Conservation (phyloP, 306 rosid genomes). For the Aeschynomene evenia region DNA sequence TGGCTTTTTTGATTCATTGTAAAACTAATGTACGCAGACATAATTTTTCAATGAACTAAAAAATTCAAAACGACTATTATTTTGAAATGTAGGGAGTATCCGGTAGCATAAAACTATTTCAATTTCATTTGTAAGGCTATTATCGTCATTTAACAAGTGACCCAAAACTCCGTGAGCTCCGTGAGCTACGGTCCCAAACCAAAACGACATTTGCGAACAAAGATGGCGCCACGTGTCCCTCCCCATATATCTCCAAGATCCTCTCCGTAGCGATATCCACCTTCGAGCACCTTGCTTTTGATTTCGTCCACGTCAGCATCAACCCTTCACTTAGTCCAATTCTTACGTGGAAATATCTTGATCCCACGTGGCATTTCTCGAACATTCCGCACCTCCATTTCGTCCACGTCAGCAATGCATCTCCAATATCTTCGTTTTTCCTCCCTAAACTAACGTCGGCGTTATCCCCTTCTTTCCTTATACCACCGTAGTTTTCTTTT, state of each 20-base stretch:
- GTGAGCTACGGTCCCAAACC: background rate
- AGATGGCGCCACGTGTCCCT: conserved; percentile 41
- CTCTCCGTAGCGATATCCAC: conserved; percentile 3
- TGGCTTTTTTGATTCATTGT: no score
- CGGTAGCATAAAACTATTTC: background rate
- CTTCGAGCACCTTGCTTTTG: conserved; percentile 50
- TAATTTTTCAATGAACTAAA: no score
- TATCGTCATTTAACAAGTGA: background rate
- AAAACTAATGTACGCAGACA: no score
- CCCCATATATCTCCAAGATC: conserved; percentile 45
- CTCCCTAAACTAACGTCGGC: conserved; percentile 30
- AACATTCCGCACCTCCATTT: conserved; percentile 50
- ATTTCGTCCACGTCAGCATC: conserved; percentile 51
- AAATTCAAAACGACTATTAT: no score
- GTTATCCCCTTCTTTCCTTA: conserved; percentile 22
- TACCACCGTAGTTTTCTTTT: background rate
- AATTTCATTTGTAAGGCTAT: background rate
- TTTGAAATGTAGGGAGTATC: no score
- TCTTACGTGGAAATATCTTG: conserved; percentile 58
- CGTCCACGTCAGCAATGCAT: conserved; percentile 48
- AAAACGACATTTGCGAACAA: background rate
- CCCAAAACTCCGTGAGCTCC: background rate
- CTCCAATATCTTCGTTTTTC: conserved; percentile 32
- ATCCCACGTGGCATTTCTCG: conserved; percentile 41
- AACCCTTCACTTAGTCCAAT: conserved; percentile 10